Base-by-base conservation (phyloP, 371 early-diverging fungal species). In the Syncephalis plumigaleata region DNA sequence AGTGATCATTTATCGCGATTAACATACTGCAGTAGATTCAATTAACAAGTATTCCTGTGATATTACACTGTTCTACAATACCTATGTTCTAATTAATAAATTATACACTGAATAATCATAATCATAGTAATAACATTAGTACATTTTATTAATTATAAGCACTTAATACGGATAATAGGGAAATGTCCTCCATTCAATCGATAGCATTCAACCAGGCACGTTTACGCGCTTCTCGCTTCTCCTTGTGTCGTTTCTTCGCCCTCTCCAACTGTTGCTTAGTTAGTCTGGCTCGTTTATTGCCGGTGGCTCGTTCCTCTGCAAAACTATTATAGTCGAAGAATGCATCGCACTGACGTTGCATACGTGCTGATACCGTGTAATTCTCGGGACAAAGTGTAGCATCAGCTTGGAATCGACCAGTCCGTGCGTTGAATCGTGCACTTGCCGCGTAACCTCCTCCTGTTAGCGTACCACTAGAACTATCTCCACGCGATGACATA, bases 391-490 rank as follows among this genome's bases (percentile, higher is more conserved):
- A 47, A 22, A 51, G 17, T 16, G 36, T 51, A 9, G 45, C 45
- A 40, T 55, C 57, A 4, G 64, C 55, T 27, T 65, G 65, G 46
- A 73, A 73, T 44, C 57, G 50, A 38, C 74, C 70, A 9, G 70
- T 69, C 49, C 61, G 57, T 21, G 68, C 42, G 49, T 73, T 69
- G 40, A 73, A 73, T 37, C 58, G 59, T n/a, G 66, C 70, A 42
- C 56, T 59, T 15, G 58, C 51, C n/a, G 53, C 51, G 48, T 73
- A 70, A 2, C 55, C 46, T 15, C 51, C 48, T 24, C n/a, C 18
- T 31, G 17, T 18, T 9, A 45, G 20, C 24, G 23, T 15, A 21
- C 4, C 21, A n/a, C n/a, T 11, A 3, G 42, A 21, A 42, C 11
- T 21, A 7, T 2, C 17, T 2, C 9, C 9, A 7, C 42, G 20